Evolutionary conservation across 192 early-diverging fungal species (phyloP), one percentile per base, ranked within the genome.

Genomic region (Blastocladiella britannica): DNA sequence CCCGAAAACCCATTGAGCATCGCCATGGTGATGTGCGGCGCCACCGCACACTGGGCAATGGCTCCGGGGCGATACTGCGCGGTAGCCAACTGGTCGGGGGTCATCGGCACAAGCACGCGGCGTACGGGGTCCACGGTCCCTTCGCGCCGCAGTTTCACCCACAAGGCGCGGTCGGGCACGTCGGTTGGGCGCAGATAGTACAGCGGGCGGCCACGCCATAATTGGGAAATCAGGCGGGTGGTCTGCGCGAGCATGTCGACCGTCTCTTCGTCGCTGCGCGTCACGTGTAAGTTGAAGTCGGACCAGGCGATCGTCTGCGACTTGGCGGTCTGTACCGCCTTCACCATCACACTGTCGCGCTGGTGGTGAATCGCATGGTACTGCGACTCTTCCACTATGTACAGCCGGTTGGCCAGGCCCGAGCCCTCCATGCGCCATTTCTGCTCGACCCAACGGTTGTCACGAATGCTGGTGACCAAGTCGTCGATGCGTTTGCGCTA

Each of bases 401-500:
- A 25, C n/a, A 26, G 27, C 12, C 3, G 37, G 24, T 26, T n/a
- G 1, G 3, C 29, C 18, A 18, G 28, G 56, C 58, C 84, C 82
- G 37, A 47, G 15, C n/a, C 15, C 37, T 9, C 37, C 2, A 47
- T 2, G 2, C 37, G 37, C 37, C 37, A 47, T 70, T 95, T 94
- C 68, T 98, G 94, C 60, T 98, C 94, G 8, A 70, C 77, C 66
- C 84, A 94, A 20, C 94, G 72, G 1, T 89, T 88, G 63, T 98
- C 94, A 29, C 88, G 85, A 55, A 98, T 93, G 68, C 88, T 92
- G 0, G 75, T 64, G 5, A 87, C 76, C 55, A 98, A 68, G 65
- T 98, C 94, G 55, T 94, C 90, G 71, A 88, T 78, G n/a, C 85
- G 77, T 61, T 98, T 98, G 26, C 94, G 75, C 66, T 98, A 92